Evolutionary conservation across 2,329 filamentous ascomycete species (phyloP).

Genomic region (Fusarium sp.): DNA sequence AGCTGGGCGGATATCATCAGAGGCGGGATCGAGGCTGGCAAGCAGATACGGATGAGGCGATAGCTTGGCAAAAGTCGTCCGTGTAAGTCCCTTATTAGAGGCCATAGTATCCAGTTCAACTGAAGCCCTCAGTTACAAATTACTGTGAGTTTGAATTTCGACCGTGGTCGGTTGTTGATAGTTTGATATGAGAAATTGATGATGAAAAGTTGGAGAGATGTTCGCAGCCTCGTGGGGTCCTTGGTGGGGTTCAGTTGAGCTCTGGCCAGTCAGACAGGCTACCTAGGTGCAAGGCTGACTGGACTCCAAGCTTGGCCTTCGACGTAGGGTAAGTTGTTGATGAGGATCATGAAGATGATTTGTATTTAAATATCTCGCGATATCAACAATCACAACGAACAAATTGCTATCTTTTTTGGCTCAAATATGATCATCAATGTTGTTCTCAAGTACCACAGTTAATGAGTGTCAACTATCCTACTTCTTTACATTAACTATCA

Average conservation of each 20-base stretch:
- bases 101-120: slow-evolving; percentile 41
- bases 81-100: slow-evolving; percentile 57
- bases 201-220: slow-evolving; percentile 45
- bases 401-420: background rate
- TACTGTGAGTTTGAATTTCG: background rate
- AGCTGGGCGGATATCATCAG: slow-evolving; percentile 60
- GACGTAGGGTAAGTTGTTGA: slow-evolving; percentile 12
- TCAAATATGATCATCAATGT: background rate
- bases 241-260: slow-evolving; percentile 1
- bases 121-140: background rate
- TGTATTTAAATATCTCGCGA: background rate
- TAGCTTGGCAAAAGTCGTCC: slow-evolving; percentile 87
- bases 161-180: background rate
- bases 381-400: background rate
- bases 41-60: slow-evolving; percentile 90
- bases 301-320: background rate
- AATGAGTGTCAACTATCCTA: too few relatives aligned
- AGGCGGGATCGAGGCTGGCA: slow-evolving; percentile 79
- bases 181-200: slow-evolving; percentile 9
- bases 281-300: slow-evolving; percentile 35
- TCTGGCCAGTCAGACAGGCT: slow-evolving; percentile 21
- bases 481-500: background rate
- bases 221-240: slow-evolving; percentile 42
- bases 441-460: background rate
- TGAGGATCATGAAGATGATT: too few relatives aligned